These are phyloP conservation scores for Fusarium domesticum DNA, from an alignment of 2,329 filamentous ascomycete genomes.

Conservation along the genomic window DNA sequence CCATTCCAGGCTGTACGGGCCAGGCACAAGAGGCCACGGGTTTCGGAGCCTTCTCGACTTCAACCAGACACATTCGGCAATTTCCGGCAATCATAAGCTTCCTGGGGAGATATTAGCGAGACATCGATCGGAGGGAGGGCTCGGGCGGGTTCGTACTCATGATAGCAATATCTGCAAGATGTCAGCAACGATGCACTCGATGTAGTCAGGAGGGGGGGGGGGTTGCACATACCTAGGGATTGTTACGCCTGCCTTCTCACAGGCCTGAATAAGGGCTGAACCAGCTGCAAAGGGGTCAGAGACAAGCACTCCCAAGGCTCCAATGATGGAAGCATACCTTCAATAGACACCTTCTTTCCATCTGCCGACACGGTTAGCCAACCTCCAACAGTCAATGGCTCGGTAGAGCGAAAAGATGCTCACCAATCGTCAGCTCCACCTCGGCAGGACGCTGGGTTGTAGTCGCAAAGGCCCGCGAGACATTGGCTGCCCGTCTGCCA, in stretches of 20 bases:
- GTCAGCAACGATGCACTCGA: constrained; percentile 34
- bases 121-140: constrained; percentile 26
- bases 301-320: constrained; percentile 16
- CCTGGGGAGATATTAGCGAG: constrained; percentile 52
- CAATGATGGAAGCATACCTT: constrained; percentile 60
- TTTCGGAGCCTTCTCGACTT: constrained; percentile 94
- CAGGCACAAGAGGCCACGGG: constrained; percentile 97
- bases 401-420: constrained; percentile 26
- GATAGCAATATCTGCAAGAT: constrained; percentile 83
- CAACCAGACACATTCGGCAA: constrained; percentile 98
- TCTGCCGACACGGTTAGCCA: constrained; percentile 54
- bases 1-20: constrained; percentile 98
- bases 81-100: constrained; percentile 99
- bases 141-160: constrained; percentile 68
- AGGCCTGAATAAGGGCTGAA: constrained; percentile 96
- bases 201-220: neutral
- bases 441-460: constrained; percentile 77
- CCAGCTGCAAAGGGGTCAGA: constrained; percentile 65
- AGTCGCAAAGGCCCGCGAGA: constrained; percentile 77
- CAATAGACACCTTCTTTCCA: constrained; percentile 96
- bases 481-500: constrained; percentile 55
- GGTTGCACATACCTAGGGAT: constrained; percentile 67
- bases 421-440: constrained; percentile 95
- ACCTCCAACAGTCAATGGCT: constrained; percentile 30
- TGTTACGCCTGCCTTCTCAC: constrained; percentile 91